Conservation (phyloP, 805 yeast genomes). For the Nakazawaea anatomiae region DNA sequence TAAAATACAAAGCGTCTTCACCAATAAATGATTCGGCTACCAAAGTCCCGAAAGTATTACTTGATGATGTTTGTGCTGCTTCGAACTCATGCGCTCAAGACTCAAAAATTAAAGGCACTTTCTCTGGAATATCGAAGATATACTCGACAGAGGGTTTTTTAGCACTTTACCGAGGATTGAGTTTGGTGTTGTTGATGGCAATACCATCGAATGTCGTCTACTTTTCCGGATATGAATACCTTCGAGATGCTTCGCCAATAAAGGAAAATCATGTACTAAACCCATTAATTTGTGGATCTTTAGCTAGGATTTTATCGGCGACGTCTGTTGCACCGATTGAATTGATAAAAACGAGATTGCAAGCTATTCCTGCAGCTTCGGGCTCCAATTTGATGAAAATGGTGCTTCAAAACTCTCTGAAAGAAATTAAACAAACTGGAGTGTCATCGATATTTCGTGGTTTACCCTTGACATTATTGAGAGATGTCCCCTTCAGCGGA, state of each 20-base stretch:
- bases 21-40: neutral
- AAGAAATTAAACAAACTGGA: slow-evolving; percentile 53
- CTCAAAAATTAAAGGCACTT: slow-evolving; percentile 54
- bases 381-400: slow-evolving; percentile 37
- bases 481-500: slow-evolving; percentile 96
- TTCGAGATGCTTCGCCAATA: slow-evolving; percentile 70
- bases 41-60: neutral
- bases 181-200: slow-evolving; percentile 80
- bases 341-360: slow-evolving; percentile 79
- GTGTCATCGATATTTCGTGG: slow-evolving; percentile 72
- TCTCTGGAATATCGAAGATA: slow-evolving; percentile 66
- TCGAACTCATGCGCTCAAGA: slow-evolving; percentile 35
- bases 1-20: neutral
- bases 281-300: slow-evolving; percentile 80
- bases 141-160: slow-evolving; percentile 64
- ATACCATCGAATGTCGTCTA: slow-evolving; percentile 91
- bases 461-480: slow-evolving; percentile 81
- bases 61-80: slow-evolving; percentile 28
- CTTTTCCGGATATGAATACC: slow-evolving; percentile 86
- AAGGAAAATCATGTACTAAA: slow-evolving; percentile 36
- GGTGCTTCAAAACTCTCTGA: slow-evolving; percentile 23
- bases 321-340: slow-evolving; percentile 85
- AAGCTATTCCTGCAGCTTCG: slow-evolving; percentile 64
- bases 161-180: slow-evolving; percentile 86
- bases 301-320: slow-evolving; percentile 80